These are phyloP conservation scores for Aspergillus thermomutatus DNA, from an alignment of 2,329 filamentous ascomycete species.

Conservation along the genomic window DNA sequence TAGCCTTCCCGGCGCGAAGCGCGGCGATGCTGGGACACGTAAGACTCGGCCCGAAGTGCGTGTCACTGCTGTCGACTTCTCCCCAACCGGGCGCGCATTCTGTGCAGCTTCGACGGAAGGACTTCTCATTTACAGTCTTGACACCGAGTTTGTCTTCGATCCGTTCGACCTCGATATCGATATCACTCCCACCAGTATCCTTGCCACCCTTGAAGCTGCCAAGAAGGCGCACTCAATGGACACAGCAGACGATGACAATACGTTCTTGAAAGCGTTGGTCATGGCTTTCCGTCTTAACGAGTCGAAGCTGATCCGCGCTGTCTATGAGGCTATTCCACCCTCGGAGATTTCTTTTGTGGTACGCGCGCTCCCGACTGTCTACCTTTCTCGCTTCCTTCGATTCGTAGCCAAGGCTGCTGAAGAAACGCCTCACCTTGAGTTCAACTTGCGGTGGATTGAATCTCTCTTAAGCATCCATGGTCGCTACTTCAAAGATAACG, in stretches of 20 bases:
- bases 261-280: conserved; percentile 82
- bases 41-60: conserved; percentile 77
- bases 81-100: conserved; percentile 83
- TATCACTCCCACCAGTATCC: conserved; percentile 82
- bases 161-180: conserved; percentile 94
- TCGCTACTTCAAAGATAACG: conserved; percentile 76
- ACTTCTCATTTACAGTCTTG: conserved; percentile 86
- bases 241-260: conserved; percentile 66
- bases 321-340: conserved; percentile 80
- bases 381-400: conserved; percentile 77
- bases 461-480: conserved; percentile 77
- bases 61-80: conserved; percentile 80
- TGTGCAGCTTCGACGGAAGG: conserved; percentile 95
- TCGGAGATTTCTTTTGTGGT: conserved; percentile 74
- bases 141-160: conserved; percentile 81
- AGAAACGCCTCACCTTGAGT: conserved; percentile 88
- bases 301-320: conserved; percentile 71
- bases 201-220: conserved; percentile 63
- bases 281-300: conserved; percentile 98
- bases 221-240: conserved; percentile 28
- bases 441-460: conserved; percentile 91
- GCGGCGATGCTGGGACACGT: conserved; percentile 78
- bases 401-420: conserved; percentile 88
- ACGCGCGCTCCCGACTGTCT: conserved; percentile 74
- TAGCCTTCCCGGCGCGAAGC: conserved; percentile 78